phyloP scores from a whole-genome alignment of 2,329 filamentous ascomycete genomes.

The Epichloe uncinata region DNA sequence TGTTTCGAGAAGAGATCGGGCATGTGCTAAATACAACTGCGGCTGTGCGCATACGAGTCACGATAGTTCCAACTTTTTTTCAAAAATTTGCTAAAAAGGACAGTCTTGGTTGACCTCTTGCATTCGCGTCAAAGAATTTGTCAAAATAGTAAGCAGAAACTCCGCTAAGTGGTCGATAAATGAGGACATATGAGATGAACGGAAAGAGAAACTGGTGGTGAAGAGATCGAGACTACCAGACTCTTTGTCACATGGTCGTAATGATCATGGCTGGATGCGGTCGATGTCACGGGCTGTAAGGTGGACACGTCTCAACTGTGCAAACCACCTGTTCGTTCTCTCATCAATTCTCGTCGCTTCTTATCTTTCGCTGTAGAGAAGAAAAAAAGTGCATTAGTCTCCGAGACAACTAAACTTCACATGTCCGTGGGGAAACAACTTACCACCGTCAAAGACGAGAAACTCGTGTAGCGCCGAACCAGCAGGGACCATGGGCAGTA shows the following conservation, averaged over 20 bases:
- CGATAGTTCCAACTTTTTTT: neutral
- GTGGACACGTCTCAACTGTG: constrained; percentile 18
- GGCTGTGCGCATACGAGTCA: neutral
- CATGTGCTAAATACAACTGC: constrained; percentile 2
- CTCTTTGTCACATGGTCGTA: too few relatives aligned
- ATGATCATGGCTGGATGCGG: neutral
- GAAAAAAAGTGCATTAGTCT: constrained; percentile 20
- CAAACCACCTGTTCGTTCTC: constrained; percentile 42
- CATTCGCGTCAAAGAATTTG: constrained; percentile 1
- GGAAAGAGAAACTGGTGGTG: neutral
- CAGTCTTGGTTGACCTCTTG: too few relatives aligned
- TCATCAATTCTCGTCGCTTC: constrained; percentile 53
- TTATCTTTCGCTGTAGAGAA: constrained; percentile 47
- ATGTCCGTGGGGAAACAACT: constrained; percentile 5
- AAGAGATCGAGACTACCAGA: neutral
- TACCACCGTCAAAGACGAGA: constrained; percentile 33
- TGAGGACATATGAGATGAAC: neutral
- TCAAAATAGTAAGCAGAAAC: neutral
- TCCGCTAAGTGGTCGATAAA: neutral
- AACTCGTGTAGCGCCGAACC: constrained; percentile 87
- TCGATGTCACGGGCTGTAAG: neutral
- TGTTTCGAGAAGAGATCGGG: neutral
- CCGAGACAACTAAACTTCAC: neutral
- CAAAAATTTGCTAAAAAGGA: neutral
- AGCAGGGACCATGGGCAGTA: constrained; percentile 93